Conservation (phyloP, 75 land plant species). For the Pinus tabuliformis region DNA sequence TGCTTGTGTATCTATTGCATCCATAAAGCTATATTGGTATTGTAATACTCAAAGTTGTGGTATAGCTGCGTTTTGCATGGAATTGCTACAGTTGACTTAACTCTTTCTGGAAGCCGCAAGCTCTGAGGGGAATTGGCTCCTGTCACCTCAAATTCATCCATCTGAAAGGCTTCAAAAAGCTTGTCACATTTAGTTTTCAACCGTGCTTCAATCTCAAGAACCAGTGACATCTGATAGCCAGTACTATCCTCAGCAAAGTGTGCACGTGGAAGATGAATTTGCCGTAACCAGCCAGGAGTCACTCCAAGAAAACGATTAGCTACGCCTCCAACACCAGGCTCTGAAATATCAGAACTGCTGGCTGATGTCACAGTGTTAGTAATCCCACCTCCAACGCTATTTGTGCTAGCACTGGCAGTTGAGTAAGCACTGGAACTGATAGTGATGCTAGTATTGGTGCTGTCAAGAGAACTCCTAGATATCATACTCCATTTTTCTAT, state of each 20-base stretch:
- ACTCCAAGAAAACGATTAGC: slow-evolving; percentile 87
- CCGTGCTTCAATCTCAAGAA: no score
- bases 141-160: no score
- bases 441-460: slow-evolving; percentile 70
- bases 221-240: slow-evolving; percentile 1
- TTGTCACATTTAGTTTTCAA: no score
- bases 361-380: slow-evolving; percentile 15
- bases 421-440: slow-evolving; percentile 63
- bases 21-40: no score
- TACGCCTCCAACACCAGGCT: slow-evolving; percentile 89
- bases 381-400: slow-evolving; percentile 16
- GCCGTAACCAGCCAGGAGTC: slow-evolving; percentile 78
- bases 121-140: no score
- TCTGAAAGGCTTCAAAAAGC: no score
- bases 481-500: slow-evolving; percentile 69
- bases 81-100: no score
- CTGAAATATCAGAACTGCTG: slow-evolving; percentile 25
- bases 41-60: no score
- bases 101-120: no score
- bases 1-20: no score
- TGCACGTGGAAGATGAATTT: slow-evolving; percentile 59
- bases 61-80: no score
- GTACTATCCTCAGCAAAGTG: slow-evolving; percentile 67
- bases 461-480: slow-evolving; percentile 83
- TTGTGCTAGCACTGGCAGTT: slow-evolving; percentile 32